Conservation (phyloP, 1,139 yeast species). For the Candida sp. region DNA sequence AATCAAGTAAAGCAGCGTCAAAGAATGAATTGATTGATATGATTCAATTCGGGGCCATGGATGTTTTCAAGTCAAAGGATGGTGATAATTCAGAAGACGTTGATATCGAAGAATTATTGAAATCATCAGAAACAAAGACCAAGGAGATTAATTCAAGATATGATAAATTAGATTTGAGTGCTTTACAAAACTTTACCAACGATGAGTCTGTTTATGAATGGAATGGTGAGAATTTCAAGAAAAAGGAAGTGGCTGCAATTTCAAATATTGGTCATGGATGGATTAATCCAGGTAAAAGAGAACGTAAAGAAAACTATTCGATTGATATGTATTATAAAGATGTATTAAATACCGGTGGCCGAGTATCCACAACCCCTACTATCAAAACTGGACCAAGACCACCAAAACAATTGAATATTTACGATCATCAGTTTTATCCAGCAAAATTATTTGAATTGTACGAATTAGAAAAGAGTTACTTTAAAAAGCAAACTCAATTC, state of each 20-base stretch:
- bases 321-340: conserved; percentile 79
- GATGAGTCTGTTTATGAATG: conserved; percentile 76
- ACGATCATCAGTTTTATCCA: conserved; percentile 74
- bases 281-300: conserved; percentile 77
- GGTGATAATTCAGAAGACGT: conserved; percentile 42
- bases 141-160: conserved; percentile 60
- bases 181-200: conserved; percentile 66
- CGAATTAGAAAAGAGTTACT: conserved; percentile 64
- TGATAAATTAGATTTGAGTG: conserved; percentile 67
- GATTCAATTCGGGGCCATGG: conserved; percentile 80
- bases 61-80: conserved; percentile 40
- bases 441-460: conserved; percentile 56
- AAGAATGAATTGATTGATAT: conserved; percentile 73
- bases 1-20: conserved; percentile 42
- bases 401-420: conserved; percentile 65
- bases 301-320: conserved; percentile 73
- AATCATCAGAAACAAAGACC: conserved; percentile 62
- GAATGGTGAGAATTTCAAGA: conserved; percentile 81
- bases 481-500: conserved; percentile 48
- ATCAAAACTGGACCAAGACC: conserved; percentile 53
- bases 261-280: conserved; percentile 49
- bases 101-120: conserved; percentile 61
- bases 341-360: conserved; percentile 66
- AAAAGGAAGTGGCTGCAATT: conserved; percentile 47
- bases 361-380: conserved; percentile 26